Evolutionary conservation across 139 green algal species (phyloP), one percentile per base, ranked within the genome.

Genomic region (Chlorella sorokiniana): DNA sequence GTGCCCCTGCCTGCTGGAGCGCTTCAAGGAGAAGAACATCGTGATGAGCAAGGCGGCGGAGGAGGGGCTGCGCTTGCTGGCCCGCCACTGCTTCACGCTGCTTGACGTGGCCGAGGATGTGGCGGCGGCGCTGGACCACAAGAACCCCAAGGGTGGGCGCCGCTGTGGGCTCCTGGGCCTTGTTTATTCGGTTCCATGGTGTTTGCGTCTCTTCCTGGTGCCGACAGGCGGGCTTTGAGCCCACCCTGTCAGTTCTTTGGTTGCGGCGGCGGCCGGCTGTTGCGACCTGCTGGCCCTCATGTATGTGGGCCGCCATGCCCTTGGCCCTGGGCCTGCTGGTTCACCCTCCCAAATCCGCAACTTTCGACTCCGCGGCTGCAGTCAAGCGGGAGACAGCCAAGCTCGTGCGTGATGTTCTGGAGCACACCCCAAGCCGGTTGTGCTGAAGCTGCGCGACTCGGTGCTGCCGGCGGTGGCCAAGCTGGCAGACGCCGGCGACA

Each of bases 1-100:
- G 37, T 89, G 70, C 48, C 64, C 70, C 3, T 75, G 90, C 38
- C 56, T 98, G 65, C 78, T 98, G 68, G 94, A 97, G 33, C 94
- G 96, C 81, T 79, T 84, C 77, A 90, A 90, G 68, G 95, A 98
- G 82, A 98, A 98, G 84, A 97, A 95, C 70, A 86, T 88, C 23
- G 86, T 84, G 18, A 93, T 98, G 70, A 86, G 85, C 62, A 81
- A 75, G 31, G 87, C 91, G 7, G 83, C 82, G 27, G 74, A 86
- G 48, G 87, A 93, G 20, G 82, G 94, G n/a, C 88, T 98, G 20
- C 75, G 69, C 16, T 35, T 71, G 33, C 61, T 89, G 14, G 74
- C n/a, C 35, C 44, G 72, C 33, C 87, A 95, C 81, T 96, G 94
- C 85, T 92, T 92, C 69, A 71, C 41, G n/a, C 82, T 96, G 33